Evolutionary conservation across 768 basidiomycete species (phyloP), one percentile per base, ranked within the genome.

Genomic region (Nidula microcarpa): DNA sequence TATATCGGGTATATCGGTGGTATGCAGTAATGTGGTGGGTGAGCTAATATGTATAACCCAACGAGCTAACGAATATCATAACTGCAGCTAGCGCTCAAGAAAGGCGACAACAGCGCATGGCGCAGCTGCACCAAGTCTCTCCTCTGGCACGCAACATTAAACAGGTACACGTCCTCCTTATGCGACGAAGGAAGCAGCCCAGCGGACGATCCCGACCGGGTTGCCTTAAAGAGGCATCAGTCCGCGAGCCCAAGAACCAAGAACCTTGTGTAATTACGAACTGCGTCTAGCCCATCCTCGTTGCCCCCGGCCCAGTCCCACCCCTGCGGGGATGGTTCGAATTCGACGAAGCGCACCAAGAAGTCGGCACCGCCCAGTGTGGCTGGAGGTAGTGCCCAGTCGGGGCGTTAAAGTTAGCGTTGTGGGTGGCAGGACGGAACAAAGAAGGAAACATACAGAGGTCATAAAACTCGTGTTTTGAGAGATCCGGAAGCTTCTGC

Each of bases 401-500:
- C 44, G 47, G 30, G 33, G 14, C 33, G 43, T 50, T 33, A 18
- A 35, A 5, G n/a, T 50, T 8, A 34, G 23, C 23, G 23, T 30
- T 2, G 23, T 30, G 23, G 23, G 4, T 30, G 4, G 23, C 23
- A 30, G 23, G 23, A 30, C 23, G 23, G 14, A n/a, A 44, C 13
- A 32, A 55, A 23, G 46, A 5, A n/a, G 35, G 30, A 11, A 33
- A 61, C 72, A 56, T 58, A 75, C 75, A 73, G 0, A 69, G 57
- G 47, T 69, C 65, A 53, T 76, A 75, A 52, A 73, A 76, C 43
- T 69, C 68, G 23, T 71, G 63, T 50, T 64, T 72, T 4, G 70
- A 65, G 7, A 74, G 53, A 51, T 73, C 58, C 10, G 70, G 74
- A 14, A 75, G 54, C 49, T 63, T 68, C 47, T 67, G 67, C 4